Evolutionary conservation across 176 grass and related monocot genomes (phyloP).

Genomic region (Triticum urartu): DNA sequence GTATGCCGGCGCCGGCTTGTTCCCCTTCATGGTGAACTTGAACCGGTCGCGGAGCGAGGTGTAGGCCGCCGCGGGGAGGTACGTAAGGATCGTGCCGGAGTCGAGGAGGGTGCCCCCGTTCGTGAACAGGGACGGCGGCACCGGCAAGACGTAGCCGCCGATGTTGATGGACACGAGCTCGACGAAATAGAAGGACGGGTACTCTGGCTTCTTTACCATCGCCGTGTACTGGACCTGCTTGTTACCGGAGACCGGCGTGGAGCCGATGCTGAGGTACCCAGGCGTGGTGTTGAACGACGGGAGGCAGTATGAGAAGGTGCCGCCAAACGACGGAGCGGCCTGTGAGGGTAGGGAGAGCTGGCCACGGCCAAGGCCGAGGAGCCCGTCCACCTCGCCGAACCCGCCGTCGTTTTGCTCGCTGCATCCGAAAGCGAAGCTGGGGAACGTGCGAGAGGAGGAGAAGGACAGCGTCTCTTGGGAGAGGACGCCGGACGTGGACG

Average conservation of each 20-base stretch:
- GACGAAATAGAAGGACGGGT: conserved; percentile 56
- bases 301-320: conserved; percentile 69
- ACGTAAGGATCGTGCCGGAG: conserved; percentile 65
- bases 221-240: conserved; percentile 38
- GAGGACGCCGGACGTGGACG: conserved; percentile 43
- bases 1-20: conserved; percentile 37
- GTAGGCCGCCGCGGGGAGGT: conserved; percentile 57
- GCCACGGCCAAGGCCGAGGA: conserved; percentile 60
- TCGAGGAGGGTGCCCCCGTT: conserved; percentile 47
- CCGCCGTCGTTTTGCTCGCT: conserved; percentile 21
- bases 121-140: conserved; percentile 41
- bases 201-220: conserved; percentile 16
- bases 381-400: conserved; percentile 45
- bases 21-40: conserved; percentile 46
- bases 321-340: conserved; percentile 34
- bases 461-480: conserved; percentile 49
- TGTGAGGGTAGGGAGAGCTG: conserved; percentile 52
- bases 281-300: conserved; percentile 32
- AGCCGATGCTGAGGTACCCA: conserved; percentile 56
- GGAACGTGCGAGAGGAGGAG: conserved; percentile 1
- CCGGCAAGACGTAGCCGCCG: conserved; percentile 40
- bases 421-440: conserved; percentile 66
- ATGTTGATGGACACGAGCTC: conserved; percentile 54
- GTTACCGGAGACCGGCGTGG: not conserved
- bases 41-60: conserved; percentile 41